Conservation (phyloP, 2,329 filamentous ascomycete genomes). For the Amylocarpus encephaloides region DNA sequence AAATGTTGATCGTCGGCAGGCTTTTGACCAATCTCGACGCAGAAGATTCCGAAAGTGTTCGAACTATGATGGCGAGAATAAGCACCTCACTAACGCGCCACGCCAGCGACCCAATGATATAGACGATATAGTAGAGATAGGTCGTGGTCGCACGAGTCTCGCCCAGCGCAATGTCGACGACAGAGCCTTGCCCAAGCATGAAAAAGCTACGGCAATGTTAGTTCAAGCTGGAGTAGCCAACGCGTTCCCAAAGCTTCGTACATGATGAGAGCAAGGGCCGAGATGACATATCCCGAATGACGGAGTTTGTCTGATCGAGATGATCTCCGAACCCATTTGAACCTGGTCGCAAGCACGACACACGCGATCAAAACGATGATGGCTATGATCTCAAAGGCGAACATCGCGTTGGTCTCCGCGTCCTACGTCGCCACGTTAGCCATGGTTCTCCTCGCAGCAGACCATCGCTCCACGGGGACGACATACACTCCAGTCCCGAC, state of each 20-base stretch:
- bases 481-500: not conserved
- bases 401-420: not conserved
- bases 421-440: not conserved
- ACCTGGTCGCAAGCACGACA: constrained; percentile 4
- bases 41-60: constrained; percentile 1
- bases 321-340: constrained; percentile 3
- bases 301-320: constrained; percentile 1
- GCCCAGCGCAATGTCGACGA: not conserved
- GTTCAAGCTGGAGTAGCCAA: not conserved
- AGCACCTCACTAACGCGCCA: not conserved
- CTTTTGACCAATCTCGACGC: not conserved
- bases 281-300: not conserved
- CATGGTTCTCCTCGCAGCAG: not conserved
- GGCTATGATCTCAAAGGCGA: constrained; percentile 1
- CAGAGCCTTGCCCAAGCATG: not conserved
- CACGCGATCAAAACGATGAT: constrained; percentile 1
- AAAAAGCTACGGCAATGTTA: not conserved
- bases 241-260: not conserved
- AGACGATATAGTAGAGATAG: constrained; percentile 2
- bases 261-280: not conserved
- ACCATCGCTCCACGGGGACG: not conserved
- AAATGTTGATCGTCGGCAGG: not conserved
- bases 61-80: constrained; percentile 1
- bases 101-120: not conserved
- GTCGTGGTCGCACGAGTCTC: not conserved